Evolutionary conservation across 306 rosid species (phyloP), one percentile per base, ranked within the genome.

Genomic region (Cicer yamashitae): DNA sequence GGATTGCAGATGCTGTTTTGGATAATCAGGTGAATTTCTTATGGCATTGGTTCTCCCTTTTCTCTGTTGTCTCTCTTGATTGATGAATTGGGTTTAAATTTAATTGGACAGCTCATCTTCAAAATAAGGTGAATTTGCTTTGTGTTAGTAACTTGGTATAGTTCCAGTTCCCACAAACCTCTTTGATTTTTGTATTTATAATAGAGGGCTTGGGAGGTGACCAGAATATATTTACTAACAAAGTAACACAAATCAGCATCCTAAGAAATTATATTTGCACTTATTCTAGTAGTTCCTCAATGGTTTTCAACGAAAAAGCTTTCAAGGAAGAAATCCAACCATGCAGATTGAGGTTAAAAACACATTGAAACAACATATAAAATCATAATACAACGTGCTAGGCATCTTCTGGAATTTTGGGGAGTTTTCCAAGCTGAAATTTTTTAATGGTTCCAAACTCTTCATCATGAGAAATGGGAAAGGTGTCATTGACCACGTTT

Each of bases 391-490:
- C 12, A 58, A 43, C 30, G 81, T 10, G 79, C 22, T 59, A 78
- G 71, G 75, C 67, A 75, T 73, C 96, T 82, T 82, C 99, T 43
- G 90, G 93, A 84, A 94, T 84, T 90, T 91, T 94, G 37, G 99
- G 96, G 60, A 94, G 96, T 67, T 97, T 91, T 71, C 99, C 99
- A 57, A 94, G 96, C 76, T 97, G 94, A 75, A 91, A 92, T 75
- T 91, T 94, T 86, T 94, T 94, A 30, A 89, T 94, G 99, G 99
- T 94, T 82, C 97, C 99, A 63, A 94, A 92, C 15, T 94, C 99
- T 78, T 97, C 97, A 71, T 94, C 99, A 48, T 94, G 99, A 40
- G 92, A 91, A 71, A 94, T 91, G 48, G 99, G 97, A 77, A 94
- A 94, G 68, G 99, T 96, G 67, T 94, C 99, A 77, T 92, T 94